Conservation (phyloP, 768 basidiomycete species). For the Suillus variegatus region DNA sequence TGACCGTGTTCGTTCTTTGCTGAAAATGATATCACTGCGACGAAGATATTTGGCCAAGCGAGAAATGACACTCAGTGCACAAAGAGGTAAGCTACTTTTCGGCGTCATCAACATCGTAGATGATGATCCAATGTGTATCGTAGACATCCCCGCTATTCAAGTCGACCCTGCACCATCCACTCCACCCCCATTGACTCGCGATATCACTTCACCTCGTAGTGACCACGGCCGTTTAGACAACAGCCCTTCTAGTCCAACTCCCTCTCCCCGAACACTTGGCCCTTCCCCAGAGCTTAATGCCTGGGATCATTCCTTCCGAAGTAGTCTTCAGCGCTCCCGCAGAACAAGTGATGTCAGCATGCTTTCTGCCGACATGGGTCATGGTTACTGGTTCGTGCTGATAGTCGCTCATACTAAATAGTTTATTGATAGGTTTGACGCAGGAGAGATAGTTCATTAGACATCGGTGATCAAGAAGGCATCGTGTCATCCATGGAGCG, state of each 20-base stretch:
- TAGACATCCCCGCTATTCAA: constrained; percentile 72
- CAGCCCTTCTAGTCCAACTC: constrained; percentile 10
- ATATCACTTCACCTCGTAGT: constrained; percentile 48
- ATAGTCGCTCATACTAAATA: constrained; percentile 2
- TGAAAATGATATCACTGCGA: constrained; percentile 75
- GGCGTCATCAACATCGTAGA: neutral
- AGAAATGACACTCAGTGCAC: constrained; percentile 44
- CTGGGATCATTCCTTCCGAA: constrained; percentile 41
- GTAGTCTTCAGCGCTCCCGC: constrained; percentile 55
- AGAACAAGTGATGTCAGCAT: constrained; percentile 62
- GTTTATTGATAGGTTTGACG: neutral
- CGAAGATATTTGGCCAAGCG: constrained; percentile 61
- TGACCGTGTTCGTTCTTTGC: constrained; percentile 78
- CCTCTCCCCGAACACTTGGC: constrained; percentile 13
- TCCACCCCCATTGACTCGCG: constrained; percentile 51
- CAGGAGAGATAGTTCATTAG: constrained; percentile 17
- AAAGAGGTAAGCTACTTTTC: constrained; percentile 39
- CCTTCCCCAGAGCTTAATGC: constrained; percentile 22
- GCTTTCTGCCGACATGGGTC: constrained; percentile 52
- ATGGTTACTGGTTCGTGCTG: constrained; percentile 49
- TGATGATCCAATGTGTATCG: constrained; percentile 8
- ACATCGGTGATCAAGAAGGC: constrained; percentile 26
- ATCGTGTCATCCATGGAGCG: constrained; percentile 60
- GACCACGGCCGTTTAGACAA: constrained; percentile 9
- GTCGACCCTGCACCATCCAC: constrained; percentile 57